Evolutionary conservation across 2,329 filamentous ascomycete species (phyloP).

Genomic region (Phaeosphaeriaceae sp.): DNA sequence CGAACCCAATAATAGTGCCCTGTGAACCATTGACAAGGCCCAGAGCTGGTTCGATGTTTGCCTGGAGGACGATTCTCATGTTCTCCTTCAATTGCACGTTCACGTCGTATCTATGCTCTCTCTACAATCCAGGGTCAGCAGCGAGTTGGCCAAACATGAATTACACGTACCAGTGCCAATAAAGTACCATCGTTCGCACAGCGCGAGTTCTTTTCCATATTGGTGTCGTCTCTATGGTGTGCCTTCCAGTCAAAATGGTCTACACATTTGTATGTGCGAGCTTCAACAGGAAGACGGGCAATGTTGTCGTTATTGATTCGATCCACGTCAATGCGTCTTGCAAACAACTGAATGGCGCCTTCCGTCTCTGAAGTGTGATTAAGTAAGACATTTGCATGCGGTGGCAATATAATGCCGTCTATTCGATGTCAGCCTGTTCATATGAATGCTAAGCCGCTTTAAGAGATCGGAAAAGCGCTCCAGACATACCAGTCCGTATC

Average conservation of each 20-base stretch:
- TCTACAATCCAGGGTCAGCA: constrained; percentile 8
- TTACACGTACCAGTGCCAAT: constrained; percentile 25
- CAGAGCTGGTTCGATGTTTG: constrained; percentile 51
- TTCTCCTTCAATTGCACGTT: constrained; percentile 56
- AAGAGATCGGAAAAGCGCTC: background rate
- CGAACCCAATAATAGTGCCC: constrained; percentile 45
- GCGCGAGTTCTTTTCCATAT: constrained; percentile 15
- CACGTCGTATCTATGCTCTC: constrained; percentile 56
- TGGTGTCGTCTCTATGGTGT: constrained; percentile 28
- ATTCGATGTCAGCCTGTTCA: constrained; percentile 1
- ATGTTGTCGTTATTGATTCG: constrained; percentile 44
- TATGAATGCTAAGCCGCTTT: background rate
- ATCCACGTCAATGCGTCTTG: constrained; percentile 47
- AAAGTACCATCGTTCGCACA: constrained; percentile 13
- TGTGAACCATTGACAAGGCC: constrained; percentile 47
- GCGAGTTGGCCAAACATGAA: background rate
- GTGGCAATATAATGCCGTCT: constrained; percentile 35
- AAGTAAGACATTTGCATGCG: constrained; percentile 54
- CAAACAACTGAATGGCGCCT: constrained; percentile 56
- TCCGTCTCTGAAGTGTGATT: constrained; percentile 52
- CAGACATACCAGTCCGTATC: constrained; percentile 56
- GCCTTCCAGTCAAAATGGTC: constrained; percentile 53
- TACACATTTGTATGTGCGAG: constrained; percentile 37
- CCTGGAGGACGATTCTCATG: constrained; percentile 61
- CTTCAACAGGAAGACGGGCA: constrained; percentile 30